These are phyloP conservation scores for Aspergillus arachidicola DNA, from an alignment of 2,329 filamentous ascomycete species.

Conservation along the genomic window DNA sequence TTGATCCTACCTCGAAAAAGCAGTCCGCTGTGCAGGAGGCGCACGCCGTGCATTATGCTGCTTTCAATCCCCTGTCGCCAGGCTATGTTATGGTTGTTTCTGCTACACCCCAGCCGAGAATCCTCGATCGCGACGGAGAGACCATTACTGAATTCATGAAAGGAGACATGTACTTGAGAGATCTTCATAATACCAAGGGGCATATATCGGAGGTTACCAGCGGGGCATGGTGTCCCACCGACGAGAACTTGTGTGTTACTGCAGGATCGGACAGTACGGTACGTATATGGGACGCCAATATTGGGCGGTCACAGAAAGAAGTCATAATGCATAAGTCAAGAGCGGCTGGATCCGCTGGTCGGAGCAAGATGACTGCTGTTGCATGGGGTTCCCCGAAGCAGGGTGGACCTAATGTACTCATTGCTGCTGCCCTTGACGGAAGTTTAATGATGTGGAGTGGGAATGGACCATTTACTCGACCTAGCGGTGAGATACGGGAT, in stretches of 20 bases:
- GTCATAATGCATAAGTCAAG: conserved; percentile 95
- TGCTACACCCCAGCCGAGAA: conserved; percentile 85
- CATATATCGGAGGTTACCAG: conserved; percentile 90
- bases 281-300: conserved; percentile 95
- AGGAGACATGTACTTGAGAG: conserved; percentile 95
- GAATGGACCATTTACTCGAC: conserved; percentile 81
- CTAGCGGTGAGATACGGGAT: conserved; percentile 78
- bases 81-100: conserved; percentile 82
- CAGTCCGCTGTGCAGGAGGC: conserved; percentile 72
- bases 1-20: conserved; percentile 84
- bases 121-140: conserved; percentile 87
- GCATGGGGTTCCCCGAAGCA: conserved; percentile 78
- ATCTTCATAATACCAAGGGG: conserved; percentile 97
- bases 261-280: conserved; percentile 94
- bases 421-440: conserved; percentile 84
- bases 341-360: conserved; percentile 81
- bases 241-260: conserved; percentile 83
- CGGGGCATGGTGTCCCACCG: conserved; percentile 86
- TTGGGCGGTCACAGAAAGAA: conserved; percentile 85
- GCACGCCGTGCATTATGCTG: conserved; percentile 82
- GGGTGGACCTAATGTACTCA: conserved; percentile 76
- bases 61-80: conserved; percentile 83
- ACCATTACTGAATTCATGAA: conserved; percentile 87
- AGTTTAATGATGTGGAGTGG: conserved; percentile 90
- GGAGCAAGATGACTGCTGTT: conserved; percentile 91